Conservation (phyloP, 441 rosid genomes). For the Gossypium lobatum region DNA sequence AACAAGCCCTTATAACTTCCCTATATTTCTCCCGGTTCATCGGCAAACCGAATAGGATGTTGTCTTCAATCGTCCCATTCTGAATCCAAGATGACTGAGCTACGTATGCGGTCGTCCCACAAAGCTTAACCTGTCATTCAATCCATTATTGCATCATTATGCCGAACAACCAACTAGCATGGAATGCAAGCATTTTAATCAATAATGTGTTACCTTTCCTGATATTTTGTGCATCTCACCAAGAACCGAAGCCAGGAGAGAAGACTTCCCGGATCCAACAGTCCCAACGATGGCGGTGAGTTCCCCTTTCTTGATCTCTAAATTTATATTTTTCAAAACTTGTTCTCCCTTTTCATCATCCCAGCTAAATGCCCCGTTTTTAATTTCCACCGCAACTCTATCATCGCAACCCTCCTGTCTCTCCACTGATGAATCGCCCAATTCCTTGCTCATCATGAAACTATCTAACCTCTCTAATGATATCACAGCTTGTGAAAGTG, state of each 20-base stretch:
- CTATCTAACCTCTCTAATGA: conserved; percentile 70
- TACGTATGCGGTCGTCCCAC: conserved; percentile 78
- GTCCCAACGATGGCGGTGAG: conserved; percentile 83
- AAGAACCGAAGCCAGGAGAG: conserved; percentile 69
- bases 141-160: neutral
- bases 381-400: conserved; percentile 52
- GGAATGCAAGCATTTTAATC: neutral
- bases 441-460: conserved; percentile 73
- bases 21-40: conserved; percentile 54
- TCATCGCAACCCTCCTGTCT: conserved; percentile 54
- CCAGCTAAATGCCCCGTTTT: conserved; percentile 71
- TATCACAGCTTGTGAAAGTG: conserved; percentile 90
- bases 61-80: conserved; percentile 79
- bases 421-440: conserved; percentile 48
- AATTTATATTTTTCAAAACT: conserved; percentile 50
- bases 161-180: neutral
- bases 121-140: conserved; percentile 50
- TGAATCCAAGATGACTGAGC: conserved; percentile 95
- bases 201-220: conserved; percentile 43
- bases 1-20: conserved; percentile 66
- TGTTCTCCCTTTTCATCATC: conserved; percentile 62
- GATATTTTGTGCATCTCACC: conserved; percentile 89
- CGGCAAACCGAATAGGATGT: conserved; percentile 76
- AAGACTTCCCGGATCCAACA: conserved; percentile 88
- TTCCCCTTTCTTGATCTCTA: conserved; percentile 68